Evolutionary conservation across 768 basidiomycete species (phyloP).

Genomic region (Boletellus ananiceps): DNA sequence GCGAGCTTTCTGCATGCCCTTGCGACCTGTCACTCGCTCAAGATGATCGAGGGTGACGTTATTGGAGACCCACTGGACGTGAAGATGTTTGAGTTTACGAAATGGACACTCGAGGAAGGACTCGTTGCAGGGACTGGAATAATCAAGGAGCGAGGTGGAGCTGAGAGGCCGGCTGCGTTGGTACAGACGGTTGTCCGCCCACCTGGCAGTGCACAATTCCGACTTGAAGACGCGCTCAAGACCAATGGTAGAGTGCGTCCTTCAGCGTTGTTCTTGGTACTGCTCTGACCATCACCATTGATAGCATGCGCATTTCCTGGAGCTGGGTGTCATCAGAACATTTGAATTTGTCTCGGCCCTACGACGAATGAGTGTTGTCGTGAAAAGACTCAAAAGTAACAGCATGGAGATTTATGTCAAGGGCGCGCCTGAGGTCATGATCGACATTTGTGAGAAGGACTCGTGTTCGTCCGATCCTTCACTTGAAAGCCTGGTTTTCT

Average conservation of each 20-base stretch:
- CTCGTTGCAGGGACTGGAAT: conserved; percentile 62
- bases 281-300: conserved; percentile 1
- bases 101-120: conserved; percentile 95
- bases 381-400: conserved; percentile 87
- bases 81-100: conserved; percentile 98
- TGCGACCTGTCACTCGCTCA: conserved; percentile 94
- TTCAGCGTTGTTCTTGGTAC: not conserved
- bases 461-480: conserved; percentile 65
- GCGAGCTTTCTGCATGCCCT: conserved; percentile 88
- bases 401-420: conserved; percentile 99
- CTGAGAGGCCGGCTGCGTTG: conserved; percentile 74
- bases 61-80: conserved; percentile 95
- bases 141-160: conserved; percentile 58
- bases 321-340: conserved; percentile 91
- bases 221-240: conserved; percentile 89
- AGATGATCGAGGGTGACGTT: conserved; percentile 80
- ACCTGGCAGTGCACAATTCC: conserved; percentile 87
- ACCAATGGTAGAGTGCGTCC: conserved; percentile 66
- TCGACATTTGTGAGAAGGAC: conserved; percentile 85
- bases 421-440: conserved; percentile 98
- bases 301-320: conserved; percentile 94
- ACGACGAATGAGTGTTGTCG: conserved; percentile 95
- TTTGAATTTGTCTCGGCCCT: conserved; percentile 95
- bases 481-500: conserved; percentile 1
- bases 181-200: conserved; percentile 97